Conservation (phyloP, 2,329 filamentous ascomycete species). For the Fusarium sp. region DNA sequence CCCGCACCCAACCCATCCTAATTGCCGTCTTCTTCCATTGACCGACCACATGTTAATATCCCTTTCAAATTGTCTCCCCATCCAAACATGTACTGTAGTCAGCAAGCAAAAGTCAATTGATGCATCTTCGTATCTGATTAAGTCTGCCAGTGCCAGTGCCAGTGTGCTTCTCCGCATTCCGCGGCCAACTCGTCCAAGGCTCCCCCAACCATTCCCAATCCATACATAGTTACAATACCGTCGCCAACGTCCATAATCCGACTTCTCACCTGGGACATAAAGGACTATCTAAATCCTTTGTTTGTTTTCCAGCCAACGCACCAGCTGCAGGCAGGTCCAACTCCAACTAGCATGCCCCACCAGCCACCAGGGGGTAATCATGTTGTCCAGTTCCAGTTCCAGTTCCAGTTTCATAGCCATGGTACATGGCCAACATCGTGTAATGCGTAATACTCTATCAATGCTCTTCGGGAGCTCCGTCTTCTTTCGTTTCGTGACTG, state of each 20-base stretch:
- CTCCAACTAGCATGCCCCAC: slow-evolving; percentile 31
- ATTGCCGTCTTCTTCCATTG: not conserved
- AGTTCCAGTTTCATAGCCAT: slow-evolving; percentile 4
- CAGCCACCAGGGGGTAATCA: slow-evolving; percentile 15
- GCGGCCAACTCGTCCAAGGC: slow-evolving; percentile 25
- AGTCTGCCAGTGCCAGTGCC: slow-evolving; percentile 14
- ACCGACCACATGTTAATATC: not conserved
- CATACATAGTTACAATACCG: slow-evolving; percentile 37
- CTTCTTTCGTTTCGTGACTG: slow-evolving; percentile 11
- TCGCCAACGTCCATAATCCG: slow-evolving; percentile 27
- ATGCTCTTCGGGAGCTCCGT: slow-evolving; percentile 21
- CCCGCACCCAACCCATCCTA: not conserved
- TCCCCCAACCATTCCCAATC: slow-evolving; percentile 36
- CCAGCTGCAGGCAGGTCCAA: slow-evolving; percentile 35
- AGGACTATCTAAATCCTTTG: slow-evolving; percentile 64
- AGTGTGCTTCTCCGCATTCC: slow-evolving; percentile 17
- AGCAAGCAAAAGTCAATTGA: slow-evolving; percentile 24
- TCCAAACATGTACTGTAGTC: not conserved
- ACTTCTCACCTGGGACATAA: slow-evolving; percentile 47
- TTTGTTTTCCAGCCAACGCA: slow-evolving; percentile 49
- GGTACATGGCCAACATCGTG: slow-evolving; percentile 15
- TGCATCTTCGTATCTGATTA: slow-evolving; percentile 21
- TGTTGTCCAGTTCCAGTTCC: slow-evolving; percentile 5
- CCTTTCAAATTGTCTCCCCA: not conserved
- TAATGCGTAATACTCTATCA: slow-evolving; percentile 28